Percentiles rank a stretch among this genome's conserved stretches.
Evolutionary conservation across 805 yeast species (phyloP).

Genomic region (Kurtzmaniella fragi): DNA sequence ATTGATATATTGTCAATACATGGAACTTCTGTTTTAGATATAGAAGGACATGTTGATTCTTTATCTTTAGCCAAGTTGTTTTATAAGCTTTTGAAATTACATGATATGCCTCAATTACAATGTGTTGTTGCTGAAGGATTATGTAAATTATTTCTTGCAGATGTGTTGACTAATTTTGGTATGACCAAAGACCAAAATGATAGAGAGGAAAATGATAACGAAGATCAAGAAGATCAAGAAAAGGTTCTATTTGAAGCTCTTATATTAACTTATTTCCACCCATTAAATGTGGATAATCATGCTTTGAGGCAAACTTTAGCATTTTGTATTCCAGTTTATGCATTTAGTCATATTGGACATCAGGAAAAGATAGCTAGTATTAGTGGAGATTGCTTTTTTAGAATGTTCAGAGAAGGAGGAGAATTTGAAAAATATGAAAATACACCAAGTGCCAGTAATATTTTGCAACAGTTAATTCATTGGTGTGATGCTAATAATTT

Average conservation of each 20-base stretch:
- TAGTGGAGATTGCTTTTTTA: conserved; percentile 59
- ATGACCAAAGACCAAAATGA: conserved; percentile 2
- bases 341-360: conserved; percentile 68
- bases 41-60: conserved; percentile 49
- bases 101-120: conserved; percentile 60
- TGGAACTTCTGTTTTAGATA: conserved; percentile 64
- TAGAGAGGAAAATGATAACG: conserved; percentile 33
- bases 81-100: conserved; percentile 57
- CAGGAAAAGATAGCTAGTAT: conserved; percentile 62
- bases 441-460: conserved; percentile 41
- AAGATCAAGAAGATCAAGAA: conserved; percentile 19
- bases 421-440: conserved; percentile 26
- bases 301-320: conserved; percentile 74
- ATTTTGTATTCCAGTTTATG: conserved; percentile 84
- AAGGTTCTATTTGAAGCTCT: conserved; percentile 58
- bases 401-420: conserved; percentile 43
- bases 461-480: conserved; percentile 66
- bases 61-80: conserved; percentile 64
- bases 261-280: conserved; percentile 70
- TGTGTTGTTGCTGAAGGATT: conserved; percentile 82
- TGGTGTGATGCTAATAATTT: conserved; percentile 82
- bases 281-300: conserved; percentile 56
- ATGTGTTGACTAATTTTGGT: conserved; percentile 64
- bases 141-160: conserved; percentile 76
- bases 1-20: conserved; percentile 76